A percentile compares a stretch with the other conserved stretches of the same genome.
These are phyloP conservation scores for Globisporangium cylindrosporum DNA, from an alignment of 352 stramenopile species.

Conservation along the genomic window DNA sequence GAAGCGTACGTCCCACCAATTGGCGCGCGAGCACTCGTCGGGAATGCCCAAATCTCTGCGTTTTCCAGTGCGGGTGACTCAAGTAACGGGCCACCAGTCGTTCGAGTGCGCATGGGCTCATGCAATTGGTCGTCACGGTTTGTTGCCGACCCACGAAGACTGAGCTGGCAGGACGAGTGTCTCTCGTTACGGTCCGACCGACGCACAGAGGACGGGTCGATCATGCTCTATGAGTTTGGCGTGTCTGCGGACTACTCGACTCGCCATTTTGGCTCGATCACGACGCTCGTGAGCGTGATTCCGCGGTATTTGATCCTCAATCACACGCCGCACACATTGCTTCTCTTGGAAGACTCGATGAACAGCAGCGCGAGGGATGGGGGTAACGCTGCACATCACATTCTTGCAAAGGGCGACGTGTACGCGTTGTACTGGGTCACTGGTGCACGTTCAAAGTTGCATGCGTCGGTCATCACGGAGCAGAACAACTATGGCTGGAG, in stretches of 20 bases:
- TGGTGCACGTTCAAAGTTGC: constrained; percentile 45
- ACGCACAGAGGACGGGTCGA: constrained; percentile 18
- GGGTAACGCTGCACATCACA: constrained; percentile 63
- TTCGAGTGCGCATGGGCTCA: constrained; percentile 54
- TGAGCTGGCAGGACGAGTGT: constrained; percentile 87
- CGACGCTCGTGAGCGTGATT: constrained; percentile 81
- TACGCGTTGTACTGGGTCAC: constrained; percentile 82
- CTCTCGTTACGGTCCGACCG: constrained; percentile 44
- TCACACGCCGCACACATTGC: constrained; percentile 53
- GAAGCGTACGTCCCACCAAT: constrained; percentile 60
- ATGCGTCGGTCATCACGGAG: constrained; percentile 52
- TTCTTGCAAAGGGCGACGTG: constrained; percentile 61
- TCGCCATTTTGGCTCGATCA: constrained; percentile 78
- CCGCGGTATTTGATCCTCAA: constrained; percentile 80
- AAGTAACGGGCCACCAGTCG: constrained; percentile 26
- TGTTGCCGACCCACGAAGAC: constrained; percentile 56
- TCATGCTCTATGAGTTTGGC: constrained; percentile 77
- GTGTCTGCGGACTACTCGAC: constrained; percentile 81
- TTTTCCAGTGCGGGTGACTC: constrained; percentile 48
- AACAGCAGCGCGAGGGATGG: constrained; percentile 1
- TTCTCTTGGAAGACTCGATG: constrained; percentile 51
- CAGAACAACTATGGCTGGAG: constrained; percentile 62
- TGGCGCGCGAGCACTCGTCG: constrained; percentile 57
- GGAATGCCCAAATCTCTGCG: constrained; percentile 69
- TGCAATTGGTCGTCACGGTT: constrained; percentile 75